Conservation (phyloP, 2,329 filamentous ascomycete genomes). For the Aspergillus thermomutatus region DNA sequence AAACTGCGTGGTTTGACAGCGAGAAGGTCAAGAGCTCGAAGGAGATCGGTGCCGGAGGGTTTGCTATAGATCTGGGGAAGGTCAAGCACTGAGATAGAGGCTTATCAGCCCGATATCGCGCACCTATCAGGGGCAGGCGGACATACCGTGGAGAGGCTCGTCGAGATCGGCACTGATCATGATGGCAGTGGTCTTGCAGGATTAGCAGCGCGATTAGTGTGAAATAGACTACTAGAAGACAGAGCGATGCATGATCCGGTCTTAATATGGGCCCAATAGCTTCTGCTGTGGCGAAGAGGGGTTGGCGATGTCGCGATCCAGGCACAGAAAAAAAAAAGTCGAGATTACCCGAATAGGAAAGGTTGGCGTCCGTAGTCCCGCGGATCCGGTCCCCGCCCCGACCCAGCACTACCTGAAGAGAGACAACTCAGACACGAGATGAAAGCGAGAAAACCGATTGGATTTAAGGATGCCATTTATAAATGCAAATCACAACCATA, state of each 20-base stretch:
- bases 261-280: constrained; percentile 3
- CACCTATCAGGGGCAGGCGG: constrained; percentile 14
- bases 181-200: constrained; percentile 3
- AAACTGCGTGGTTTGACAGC: constrained; percentile 59
- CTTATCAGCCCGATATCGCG: constrained; percentile 32
- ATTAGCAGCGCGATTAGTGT: not conserved
- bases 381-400: constrained; percentile 18
- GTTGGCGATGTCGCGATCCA: constrained; percentile 15
- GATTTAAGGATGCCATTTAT: not conserved
- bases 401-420: constrained; percentile 13
- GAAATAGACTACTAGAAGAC: not conserved
- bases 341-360: constrained; percentile 30
- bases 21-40: constrained; percentile 64
- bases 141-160: constrained; percentile 39
- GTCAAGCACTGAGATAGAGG: constrained; percentile 56
- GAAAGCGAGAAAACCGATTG: not conserved
- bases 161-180: constrained; percentile 35
- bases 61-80: constrained; percentile 80
- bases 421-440: constrained; percentile 1
- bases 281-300: constrained; percentile 14
- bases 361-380: constrained; percentile 24
- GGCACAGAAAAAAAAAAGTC: constrained; percentile 27
- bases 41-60: constrained; percentile 63
- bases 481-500: not conserved
- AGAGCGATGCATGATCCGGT: not conserved